Evolutionary conservation across 2,329 filamentous ascomycete species (phyloP).

Genomic region (Botrytis byssoidea): DNA sequence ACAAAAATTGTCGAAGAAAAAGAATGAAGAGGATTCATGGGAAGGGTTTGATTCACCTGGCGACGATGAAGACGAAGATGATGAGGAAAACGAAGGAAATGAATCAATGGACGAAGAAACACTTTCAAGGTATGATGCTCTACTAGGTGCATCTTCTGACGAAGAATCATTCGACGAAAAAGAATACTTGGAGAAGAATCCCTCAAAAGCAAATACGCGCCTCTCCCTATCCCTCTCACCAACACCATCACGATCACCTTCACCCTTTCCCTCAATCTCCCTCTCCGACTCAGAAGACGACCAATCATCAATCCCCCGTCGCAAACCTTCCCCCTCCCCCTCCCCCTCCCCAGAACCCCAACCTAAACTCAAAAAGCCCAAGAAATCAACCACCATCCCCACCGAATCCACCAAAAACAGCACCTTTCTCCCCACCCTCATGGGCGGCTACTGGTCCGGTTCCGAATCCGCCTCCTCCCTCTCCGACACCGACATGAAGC

Average conservation of each 20-base stretch:
- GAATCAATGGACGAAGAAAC: constrained; percentile 34
- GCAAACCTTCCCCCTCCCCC: constrained; percentile 14
- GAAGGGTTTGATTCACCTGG: constrained; percentile 28
- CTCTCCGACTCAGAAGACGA: constrained; percentile 19
- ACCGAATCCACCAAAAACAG: constrained; percentile 41
- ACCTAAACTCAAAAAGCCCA: constrained; percentile 27
- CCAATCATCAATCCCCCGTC: not conserved
- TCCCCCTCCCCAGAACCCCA: constrained; percentile 24
- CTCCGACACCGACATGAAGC: constrained; percentile 55
- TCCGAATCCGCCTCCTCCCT: constrained; percentile 68
- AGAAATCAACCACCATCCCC: constrained; percentile 22
- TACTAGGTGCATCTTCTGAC: constrained; percentile 37
- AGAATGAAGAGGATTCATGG: constrained; percentile 23
- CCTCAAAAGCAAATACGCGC: constrained; percentile 20
- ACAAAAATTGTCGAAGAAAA: not conserved
- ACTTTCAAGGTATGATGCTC: constrained; percentile 35
- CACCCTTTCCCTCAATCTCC: constrained; percentile 11
- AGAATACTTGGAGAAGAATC: constrained; percentile 25
- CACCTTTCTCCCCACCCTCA: constrained; percentile 71
- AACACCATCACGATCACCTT: constrained; percentile 27
- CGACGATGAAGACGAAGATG: constrained; percentile 25
- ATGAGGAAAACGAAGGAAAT: constrained; percentile 23
- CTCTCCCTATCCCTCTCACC: constrained; percentile 31
- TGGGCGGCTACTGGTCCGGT: constrained; percentile 77
- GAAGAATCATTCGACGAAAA: constrained; percentile 37